Base-by-base conservation (phyloP, 371 early-diverging fungal genomes). In the Mucor circinelloides region DNA sequence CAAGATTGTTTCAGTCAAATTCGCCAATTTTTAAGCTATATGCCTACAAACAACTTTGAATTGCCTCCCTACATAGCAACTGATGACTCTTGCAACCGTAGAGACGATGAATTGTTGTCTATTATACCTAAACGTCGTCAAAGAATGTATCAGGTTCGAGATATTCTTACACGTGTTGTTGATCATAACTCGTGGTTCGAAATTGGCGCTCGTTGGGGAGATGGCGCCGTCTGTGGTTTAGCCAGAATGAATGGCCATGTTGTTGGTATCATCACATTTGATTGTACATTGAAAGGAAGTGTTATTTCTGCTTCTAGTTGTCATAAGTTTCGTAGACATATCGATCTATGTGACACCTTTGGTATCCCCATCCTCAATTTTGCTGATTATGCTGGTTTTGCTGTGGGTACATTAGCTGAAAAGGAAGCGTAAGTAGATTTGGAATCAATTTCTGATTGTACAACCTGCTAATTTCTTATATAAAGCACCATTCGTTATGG, bases 341-440 rank as follows among this genome's bases (percentile, higher is more conserved):
- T 80, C 57, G 80, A 82, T 69, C 58, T 82, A 17, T 80, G 80
- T 61, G 78, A 82, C 42, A 75, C 75, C 2, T 82, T 82, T 68
- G 83, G 80, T 30, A 58, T 82, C 7, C 80, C 83, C 6, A 69
- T 82, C 23, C 44, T 82, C 8, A 78, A 80, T 48, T 78, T 82
- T 70, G 80, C 80, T 5, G 83, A 80, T 64, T 78, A 82, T 68
- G 80, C 83, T 31, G 83, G 80, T 6, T 82, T 80, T 59, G 69
- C 80, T 3, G 73, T 82, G n/a, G 80, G 80, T 15, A 78, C 77
- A 25, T 63, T 80, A 66, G 79, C 80, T 19, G 73, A 76, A 68
- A 65, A 80, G 68, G 84, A 85, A 75, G 77, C 81, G 80, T 77
- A 76, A 61, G 69, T 69, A 31, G 34, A 50, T 9, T 56, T 15